Evolutionary conservation across 179 eudicot genomes (phyloP).

Genomic region (Silene vulgaris): DNA sequence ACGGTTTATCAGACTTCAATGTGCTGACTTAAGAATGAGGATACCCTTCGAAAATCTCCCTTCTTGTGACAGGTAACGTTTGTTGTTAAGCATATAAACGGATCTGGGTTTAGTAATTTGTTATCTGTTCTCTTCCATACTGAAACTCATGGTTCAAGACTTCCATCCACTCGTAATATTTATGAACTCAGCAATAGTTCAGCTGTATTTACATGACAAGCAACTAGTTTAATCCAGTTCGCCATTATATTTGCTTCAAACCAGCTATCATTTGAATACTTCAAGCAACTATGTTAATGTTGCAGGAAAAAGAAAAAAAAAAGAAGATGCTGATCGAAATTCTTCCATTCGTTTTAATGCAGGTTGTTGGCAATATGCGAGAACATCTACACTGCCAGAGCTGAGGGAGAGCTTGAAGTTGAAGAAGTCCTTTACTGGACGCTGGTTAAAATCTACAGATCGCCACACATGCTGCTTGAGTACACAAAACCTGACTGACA

Average conservation of each 20-base stretch:
- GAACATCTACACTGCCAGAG: conserved; percentile 94
- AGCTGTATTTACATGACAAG: background rate
- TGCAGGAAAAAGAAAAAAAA: too few relatives aligned
- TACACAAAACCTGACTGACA: conserved; percentile 42
- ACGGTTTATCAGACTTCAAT: conserved; percentile 90
- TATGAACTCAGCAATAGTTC: background rate
- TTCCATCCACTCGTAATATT: background rate
- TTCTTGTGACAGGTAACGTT: conserved; percentile 71
- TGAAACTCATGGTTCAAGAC: background rate
- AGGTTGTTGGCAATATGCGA: conserved; percentile 48
- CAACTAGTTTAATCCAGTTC: background rate
- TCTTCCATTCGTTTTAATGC: background rate
- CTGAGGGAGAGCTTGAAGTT: conserved; percentile 90
- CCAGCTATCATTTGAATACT: background rate
- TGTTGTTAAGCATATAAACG: background rate
- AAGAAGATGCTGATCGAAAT: background rate
- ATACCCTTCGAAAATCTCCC: conserved; percentile 94
- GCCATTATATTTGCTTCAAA: too few relatives aligned
- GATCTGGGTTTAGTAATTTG: background rate
- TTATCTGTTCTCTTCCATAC: background rate
- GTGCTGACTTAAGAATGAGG: conserved; percentile 91
- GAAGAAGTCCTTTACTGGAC: conserved; percentile 98
- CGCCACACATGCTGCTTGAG: conserved; percentile 94
- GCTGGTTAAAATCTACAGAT: conserved; percentile 75
- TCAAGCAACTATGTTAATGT: background rate